Percentiles rank a stretch among this genome's conserved stretches.
Conservation (phyloP, 768 basidiomycete genomes). For the Lyophyllum decastes region DNA sequence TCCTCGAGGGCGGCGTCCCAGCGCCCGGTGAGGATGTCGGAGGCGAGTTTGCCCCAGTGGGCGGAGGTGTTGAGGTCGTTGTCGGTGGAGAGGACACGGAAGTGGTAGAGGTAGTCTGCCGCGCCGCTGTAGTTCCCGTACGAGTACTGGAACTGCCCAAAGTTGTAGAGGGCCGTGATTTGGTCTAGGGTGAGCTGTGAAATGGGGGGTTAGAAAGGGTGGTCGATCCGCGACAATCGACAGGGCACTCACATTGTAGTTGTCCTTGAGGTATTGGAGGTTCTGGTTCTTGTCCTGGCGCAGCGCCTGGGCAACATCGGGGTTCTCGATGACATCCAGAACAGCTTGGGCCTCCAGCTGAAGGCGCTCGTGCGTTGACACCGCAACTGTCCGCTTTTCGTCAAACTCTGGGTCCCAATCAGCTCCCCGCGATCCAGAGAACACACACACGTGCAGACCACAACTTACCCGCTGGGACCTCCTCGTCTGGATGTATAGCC, state of each 20-base stretch:
- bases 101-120: conserved; percentile 98
- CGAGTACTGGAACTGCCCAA: conserved; percentile 99
- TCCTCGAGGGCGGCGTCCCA: conserved; percentile 97
- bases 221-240: neutral
- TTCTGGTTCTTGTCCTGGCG: conserved; percentile 98
- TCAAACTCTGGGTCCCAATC: conserved; percentile 68
- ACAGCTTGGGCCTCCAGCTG: conserved; percentile 92
- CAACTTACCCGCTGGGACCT: conserved; percentile 65
- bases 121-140: conserved; percentile 96
- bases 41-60: conserved; percentile 98
- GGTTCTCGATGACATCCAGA: conserved; percentile 94
- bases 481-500: conserved; percentile 73
- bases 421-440: neutral
- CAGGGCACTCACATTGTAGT: conserved; percentile 69
- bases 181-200: conserved; percentile 87
- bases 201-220: conserved; percentile 3
- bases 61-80: conserved; percentile 92
- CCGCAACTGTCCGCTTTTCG: conserved; percentile 77
- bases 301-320: conserved; percentile 91
- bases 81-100: conserved; percentile 95
- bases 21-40: conserved; percentile 91
- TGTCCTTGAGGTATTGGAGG: conserved; percentile 88
- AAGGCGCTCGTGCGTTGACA: conserved; percentile 81
- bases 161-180: conserved; percentile 95
- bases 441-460: neutral